Evolutionary conservation across 2,329 filamentous ascomycete species (phyloP).

Genomic region (Pseudocercospora ulei): DNA sequence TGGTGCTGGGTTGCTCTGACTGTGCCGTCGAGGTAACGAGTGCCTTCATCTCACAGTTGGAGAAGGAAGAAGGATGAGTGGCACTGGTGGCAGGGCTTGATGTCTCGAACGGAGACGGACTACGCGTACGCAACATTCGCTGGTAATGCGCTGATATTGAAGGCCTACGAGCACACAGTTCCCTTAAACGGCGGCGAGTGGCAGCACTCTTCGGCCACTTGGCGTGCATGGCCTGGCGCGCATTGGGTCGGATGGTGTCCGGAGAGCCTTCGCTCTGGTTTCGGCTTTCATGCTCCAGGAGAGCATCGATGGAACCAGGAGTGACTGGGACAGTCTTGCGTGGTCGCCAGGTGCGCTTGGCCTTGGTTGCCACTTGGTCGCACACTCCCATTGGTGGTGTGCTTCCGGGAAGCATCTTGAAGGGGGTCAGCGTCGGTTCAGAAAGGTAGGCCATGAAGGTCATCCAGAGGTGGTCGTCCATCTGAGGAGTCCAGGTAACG

Average conservation of each 20-base stretch:
- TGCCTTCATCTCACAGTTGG: conserved; percentile 43
- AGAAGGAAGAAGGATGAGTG: conserved; percentile 36
- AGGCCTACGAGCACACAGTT: conserved; percentile 53
- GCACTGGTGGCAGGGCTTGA: conserved; percentile 29
- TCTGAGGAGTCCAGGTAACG: conserved; percentile 50
- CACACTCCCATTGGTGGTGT: conserved; percentile 56
- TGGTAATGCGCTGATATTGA: conserved; percentile 56
- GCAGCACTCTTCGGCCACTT: conserved; percentile 52
- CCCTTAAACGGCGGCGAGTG: conserved; percentile 49
- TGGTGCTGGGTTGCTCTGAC: conserved; percentile 45
- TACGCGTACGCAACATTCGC: conserved; percentile 51
- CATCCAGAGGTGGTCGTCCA: conserved; percentile 58
- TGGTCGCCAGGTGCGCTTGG: conserved; percentile 51
- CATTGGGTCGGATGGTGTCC: conserved; percentile 38
- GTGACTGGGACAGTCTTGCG: conserved; percentile 30
- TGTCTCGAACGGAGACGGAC: conserved; percentile 49
- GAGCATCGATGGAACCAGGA: conserved; percentile 28
- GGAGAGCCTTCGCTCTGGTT: conserved; percentile 35
- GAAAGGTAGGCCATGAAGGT: conserved; percentile 57
- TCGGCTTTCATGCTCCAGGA: conserved; percentile 19
- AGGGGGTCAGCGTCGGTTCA: conserved; percentile 56
- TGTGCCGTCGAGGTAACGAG: conserved; percentile 44
- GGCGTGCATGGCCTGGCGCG: conserved; percentile 31
- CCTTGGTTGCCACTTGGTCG: conserved; percentile 52
- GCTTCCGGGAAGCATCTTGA: conserved; percentile 56